Percentiles rank a stretch among this genome's conserved stretches.
Evolutionary conservation across 2,329 filamentous ascomycete species (phyloP).

Genomic region (Cercospora brassicicola): DNA sequence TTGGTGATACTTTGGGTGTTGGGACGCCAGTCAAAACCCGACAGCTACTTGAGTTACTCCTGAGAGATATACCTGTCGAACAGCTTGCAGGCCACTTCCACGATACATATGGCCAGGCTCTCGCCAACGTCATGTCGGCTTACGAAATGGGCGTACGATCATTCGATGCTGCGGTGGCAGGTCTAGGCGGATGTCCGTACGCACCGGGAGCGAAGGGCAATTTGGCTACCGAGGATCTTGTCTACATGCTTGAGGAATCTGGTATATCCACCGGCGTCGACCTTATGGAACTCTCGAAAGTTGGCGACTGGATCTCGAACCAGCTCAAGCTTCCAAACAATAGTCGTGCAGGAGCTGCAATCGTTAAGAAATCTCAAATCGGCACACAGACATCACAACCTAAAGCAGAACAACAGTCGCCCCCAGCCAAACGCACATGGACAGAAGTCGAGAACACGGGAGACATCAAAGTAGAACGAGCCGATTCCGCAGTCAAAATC

Average conservation of each 20-base stretch:
- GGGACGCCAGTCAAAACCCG: background rate
- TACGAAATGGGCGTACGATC: background rate
- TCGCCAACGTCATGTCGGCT: background rate
- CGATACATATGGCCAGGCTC: background rate
- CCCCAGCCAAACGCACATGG: background rate
- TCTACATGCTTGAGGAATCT: background rate
- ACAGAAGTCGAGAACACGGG: background rate
- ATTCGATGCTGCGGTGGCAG: background rate
- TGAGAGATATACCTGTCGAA: background rate
- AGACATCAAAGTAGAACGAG: background rate
- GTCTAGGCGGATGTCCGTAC: background rate
- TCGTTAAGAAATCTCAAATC: background rate
- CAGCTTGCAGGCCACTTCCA: background rate
- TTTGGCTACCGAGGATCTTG: background rate
- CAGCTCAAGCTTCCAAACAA: background rate
- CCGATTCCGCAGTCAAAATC: background rate
- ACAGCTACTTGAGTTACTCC: background rate
- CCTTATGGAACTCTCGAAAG: background rate
- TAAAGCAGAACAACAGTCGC: background rate
- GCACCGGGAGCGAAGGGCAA: background rate
- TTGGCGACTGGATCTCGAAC: background rate
- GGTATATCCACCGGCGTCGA: background rate
- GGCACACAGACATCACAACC: background rate
- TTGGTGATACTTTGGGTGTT: background rate
- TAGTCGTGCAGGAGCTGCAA: background rate